phyloP scores from a whole-genome alignment of 2,329 filamentous ascomycete species.

The Ploettnerulaceae sp. region DNA sequence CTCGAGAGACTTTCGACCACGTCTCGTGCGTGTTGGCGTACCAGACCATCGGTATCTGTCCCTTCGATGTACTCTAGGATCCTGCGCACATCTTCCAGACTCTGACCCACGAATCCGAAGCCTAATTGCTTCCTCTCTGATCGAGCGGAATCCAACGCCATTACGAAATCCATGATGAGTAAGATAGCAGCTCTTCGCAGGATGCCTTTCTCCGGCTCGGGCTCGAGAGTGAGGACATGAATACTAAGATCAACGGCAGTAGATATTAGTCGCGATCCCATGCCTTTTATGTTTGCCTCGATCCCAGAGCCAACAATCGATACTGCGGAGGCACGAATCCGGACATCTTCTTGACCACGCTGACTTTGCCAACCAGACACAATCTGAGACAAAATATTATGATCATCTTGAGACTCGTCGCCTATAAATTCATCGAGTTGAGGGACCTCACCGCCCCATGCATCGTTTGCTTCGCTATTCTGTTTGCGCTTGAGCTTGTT shows the following conservation, averaged over 20 bases:
- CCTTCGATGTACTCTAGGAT: constrained; percentile 59
- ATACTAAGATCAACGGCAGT: constrained; percentile 58
- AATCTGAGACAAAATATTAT: constrained; percentile 53
- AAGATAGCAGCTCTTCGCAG: constrained; percentile 62
- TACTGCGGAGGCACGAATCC: constrained; percentile 64
- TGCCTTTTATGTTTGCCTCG: constrained; percentile 54
- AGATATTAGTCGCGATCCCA: constrained; percentile 49
- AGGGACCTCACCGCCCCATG: constrained; percentile 50
- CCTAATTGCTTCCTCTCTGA: constrained; percentile 43
- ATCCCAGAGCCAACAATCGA: constrained; percentile 57
- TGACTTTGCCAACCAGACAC: constrained; percentile 64
- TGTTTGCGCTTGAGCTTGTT: constrained; percentile 45
- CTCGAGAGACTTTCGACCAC: constrained; percentile 63
- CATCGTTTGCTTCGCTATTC: constrained; percentile 47
- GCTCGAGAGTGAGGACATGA: constrained; percentile 58
- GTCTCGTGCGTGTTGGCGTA: constrained; percentile 60
- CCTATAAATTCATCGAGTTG: constrained; percentile 40
- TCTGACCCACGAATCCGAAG: constrained; percentile 51
- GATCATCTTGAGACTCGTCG: constrained; percentile 28
- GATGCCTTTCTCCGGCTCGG: constrained; percentile 55
- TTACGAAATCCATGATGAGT: constrained; percentile 56
- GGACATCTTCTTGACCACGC: constrained; percentile 61
- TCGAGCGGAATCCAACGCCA: constrained; percentile 51
- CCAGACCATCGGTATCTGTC: constrained; percentile 64
- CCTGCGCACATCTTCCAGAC: constrained; percentile 55